Evolutionary conservation across 129 eudicot species (phyloP).

Genomic region (Artemisia tridentata): DNA sequence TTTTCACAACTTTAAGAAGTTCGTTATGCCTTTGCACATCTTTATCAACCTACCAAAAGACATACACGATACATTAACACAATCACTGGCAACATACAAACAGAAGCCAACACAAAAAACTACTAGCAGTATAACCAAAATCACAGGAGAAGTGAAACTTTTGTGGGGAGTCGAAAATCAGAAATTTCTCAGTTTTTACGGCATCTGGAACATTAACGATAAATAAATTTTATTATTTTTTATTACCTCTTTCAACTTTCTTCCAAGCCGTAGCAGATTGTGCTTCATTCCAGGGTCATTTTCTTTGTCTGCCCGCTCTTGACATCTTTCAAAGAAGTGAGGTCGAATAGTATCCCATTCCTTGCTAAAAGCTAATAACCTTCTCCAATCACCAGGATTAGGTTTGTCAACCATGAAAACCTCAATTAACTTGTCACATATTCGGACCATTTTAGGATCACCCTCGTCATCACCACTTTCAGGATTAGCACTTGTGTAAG

Average conservation of each 20-base stretch:
- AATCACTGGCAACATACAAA: not conserved
- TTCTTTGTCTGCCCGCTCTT: slow-evolving; percentile 71
- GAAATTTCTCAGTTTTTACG: too few species aligned
- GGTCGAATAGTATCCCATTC: slow-evolving; percentile 67
- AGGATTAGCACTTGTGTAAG: slow-evolving; percentile 26
- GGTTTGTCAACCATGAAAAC: slow-evolving; percentile 96
- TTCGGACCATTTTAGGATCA: slow-evolving; percentile 55
- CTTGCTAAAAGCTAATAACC: slow-evolving; percentile 72
- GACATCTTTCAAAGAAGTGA: slow-evolving; percentile 73
- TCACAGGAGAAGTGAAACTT: too few species aligned
- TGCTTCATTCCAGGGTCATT: slow-evolving; percentile 70
- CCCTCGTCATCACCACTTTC: slow-evolving; percentile 33
- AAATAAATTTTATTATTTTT: not conserved
- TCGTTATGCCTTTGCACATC: slow-evolving; percentile 86
- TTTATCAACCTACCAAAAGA: slow-evolving; percentile 62
- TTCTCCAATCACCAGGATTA: slow-evolving; percentile 85
- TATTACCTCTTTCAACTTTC: slow-evolving; percentile 93
- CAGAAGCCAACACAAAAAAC: not conserved
- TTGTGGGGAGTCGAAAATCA: not conserved
- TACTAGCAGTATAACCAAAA: not conserved
- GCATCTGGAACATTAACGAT: not conserved
- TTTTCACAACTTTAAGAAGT: slow-evolving; percentile 57
- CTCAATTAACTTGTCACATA: slow-evolving; percentile 76
- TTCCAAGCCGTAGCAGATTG: slow-evolving; percentile 59
- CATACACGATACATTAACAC: not conserved